Evolutionary conservation across 768 basidiomycete genomes (phyloP), one percentile per base, ranked within the genome.

Genomic region (Suillus subaureus): DNA sequence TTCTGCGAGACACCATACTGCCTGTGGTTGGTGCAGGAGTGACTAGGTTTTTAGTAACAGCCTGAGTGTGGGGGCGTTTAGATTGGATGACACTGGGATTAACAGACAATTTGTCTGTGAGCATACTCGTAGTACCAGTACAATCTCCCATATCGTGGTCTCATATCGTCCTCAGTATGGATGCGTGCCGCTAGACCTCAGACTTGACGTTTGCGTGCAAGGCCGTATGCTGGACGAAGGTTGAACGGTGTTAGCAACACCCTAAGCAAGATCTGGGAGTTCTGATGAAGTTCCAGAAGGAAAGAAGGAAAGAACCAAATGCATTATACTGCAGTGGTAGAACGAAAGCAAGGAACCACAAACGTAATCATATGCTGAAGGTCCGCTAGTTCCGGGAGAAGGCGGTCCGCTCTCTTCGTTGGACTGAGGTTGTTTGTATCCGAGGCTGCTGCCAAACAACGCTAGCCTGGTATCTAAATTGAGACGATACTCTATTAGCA

Each of bases 401-500:
- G 33, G 33, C 33, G 33, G 33, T 33, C 33, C 33, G 33, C 33
- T 6, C 31, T 31, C 5, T 31, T 31, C 31, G 5, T 31, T 6
- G 33, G 33, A 13, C 39, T 45, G 9, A 1, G 21, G 26, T 51
- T 80, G 72, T 81, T 84, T 82, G 78, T 64, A 71, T 72, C 71
- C 62, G 71, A 77, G 63, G 79, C 60, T 61, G 23, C 62, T 71
- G 76, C 64, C 80, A 84, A 84, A 84, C 75, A 83, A 67, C 65
- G 47, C 64, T 73, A n/a, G 6, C 5, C 28, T 43, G 56, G 45
- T 33, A 55, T 67, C 67, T 57, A 57, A 31, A 70, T 65, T 66
- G 67, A 67, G 71, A 64, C 35, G n/a, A 54, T 13, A 56, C 18
- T 21, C 33, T 57, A 63, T 47, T n/a, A 26, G 55, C 52, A 54